Evolutionary conservation across 257 asterid species (phyloP).

Genomic region (Rauvolfia tetraphylla): DNA sequence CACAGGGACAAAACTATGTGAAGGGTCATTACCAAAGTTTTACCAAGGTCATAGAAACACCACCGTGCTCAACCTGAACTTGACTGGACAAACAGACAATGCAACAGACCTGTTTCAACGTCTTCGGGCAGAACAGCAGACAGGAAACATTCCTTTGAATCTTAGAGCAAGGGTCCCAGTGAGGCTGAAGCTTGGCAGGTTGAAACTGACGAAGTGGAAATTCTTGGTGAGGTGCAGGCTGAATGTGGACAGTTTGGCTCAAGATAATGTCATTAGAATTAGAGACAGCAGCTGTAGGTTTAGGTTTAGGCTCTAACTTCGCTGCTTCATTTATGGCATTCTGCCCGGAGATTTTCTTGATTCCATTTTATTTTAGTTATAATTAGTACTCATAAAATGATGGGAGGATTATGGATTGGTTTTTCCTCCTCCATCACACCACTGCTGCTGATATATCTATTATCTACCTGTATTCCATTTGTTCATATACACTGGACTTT

Average conservation of each 20-base stretch:
- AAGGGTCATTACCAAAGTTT: conserved; percentile 78
- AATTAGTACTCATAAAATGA: conserved; percentile 4
- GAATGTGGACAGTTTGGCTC: conserved; percentile 50
- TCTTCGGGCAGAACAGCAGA: conserved; percentile 58
- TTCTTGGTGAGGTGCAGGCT: conserved; percentile 78
- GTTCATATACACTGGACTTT: conserved; percentile 9
- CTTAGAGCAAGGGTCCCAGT: conserved; percentile 73
- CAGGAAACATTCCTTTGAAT: conserved; percentile 57
- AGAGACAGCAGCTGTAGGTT: conserved; percentile 63
- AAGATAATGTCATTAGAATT: conserved; percentile 53
- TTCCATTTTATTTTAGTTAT: not conserved
- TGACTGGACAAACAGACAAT: conserved; percentile 66
- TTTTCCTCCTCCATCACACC: not conserved
- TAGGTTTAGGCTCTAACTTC: conserved; percentile 62
- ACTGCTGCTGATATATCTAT: conserved; percentile 2
- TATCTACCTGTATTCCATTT: conserved; percentile 4
- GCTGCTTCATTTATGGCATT: conserved; percentile 9
- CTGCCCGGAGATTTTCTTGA: conserved; percentile 1
- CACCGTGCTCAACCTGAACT: conserved; percentile 45
- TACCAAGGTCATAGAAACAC: conserved; percentile 96
- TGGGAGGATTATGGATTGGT: conserved; percentile 19
- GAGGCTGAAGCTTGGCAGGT: conserved; percentile 63
- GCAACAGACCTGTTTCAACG: conserved; percentile 56
- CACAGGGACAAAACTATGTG: conserved; percentile 52
- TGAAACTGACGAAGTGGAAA: conserved; percentile 85